Evolutionary conservation across 495 filamentous ascomycete species (phyloP).

Genomic region (Mytilinidion resinicola): DNA sequence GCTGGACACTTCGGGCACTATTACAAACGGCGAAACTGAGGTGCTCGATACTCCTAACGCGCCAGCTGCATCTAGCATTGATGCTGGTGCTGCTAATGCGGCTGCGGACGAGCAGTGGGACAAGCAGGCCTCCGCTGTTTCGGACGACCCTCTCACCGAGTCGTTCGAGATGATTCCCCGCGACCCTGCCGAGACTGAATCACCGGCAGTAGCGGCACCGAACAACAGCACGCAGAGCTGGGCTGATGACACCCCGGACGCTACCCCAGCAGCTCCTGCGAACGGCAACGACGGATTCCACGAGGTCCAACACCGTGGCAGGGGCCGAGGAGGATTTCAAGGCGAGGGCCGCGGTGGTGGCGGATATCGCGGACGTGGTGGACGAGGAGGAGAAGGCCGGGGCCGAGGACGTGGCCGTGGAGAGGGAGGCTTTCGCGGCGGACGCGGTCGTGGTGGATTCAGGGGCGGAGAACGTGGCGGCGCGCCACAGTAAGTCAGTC

Average conservation of each 20-base stretch:
- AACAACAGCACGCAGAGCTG: slow-evolving; percentile 52
- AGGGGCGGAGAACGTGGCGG: slow-evolving; percentile 21
- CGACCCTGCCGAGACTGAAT: slow-evolving; percentile 68
- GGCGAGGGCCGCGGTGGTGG: slow-evolving; percentile 29
- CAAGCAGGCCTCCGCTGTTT: slow-evolving; percentile 39
- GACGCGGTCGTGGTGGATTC: slow-evolving; percentile 46
- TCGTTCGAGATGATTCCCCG: slow-evolving; percentile 75
- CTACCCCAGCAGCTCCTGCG: slow-evolving; percentile 34
- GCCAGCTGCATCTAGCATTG: slow-evolving; percentile 52
- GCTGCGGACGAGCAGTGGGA: slow-evolving; percentile 59
- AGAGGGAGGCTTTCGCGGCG: slow-evolving; percentile 35
- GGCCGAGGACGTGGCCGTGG: slow-evolving; percentile 34
- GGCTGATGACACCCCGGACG: slow-evolving; percentile 51
- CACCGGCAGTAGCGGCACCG: slow-evolving; percentile 54
- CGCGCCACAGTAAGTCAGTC: slow-evolving; percentile 1
- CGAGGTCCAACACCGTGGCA: slow-evolving; percentile 52
- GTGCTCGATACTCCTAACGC: slow-evolving; percentile 46
- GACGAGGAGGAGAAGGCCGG: slow-evolving; percentile 21
- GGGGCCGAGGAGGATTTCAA: slow-evolving; percentile 29
- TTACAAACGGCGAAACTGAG: slow-evolving; percentile 32
- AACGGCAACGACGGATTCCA: slow-evolving; percentile 60
- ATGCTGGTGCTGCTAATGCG: slow-evolving; percentile 33
- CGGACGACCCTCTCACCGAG: slow-evolving; percentile 53
- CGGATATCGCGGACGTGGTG: slow-evolving; percentile 28
- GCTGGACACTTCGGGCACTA: slow-evolving; percentile 42